Evolutionary conservation across 306 rosid genomes (phyloP).

Genomic region (Cicer judaicum): DNA sequence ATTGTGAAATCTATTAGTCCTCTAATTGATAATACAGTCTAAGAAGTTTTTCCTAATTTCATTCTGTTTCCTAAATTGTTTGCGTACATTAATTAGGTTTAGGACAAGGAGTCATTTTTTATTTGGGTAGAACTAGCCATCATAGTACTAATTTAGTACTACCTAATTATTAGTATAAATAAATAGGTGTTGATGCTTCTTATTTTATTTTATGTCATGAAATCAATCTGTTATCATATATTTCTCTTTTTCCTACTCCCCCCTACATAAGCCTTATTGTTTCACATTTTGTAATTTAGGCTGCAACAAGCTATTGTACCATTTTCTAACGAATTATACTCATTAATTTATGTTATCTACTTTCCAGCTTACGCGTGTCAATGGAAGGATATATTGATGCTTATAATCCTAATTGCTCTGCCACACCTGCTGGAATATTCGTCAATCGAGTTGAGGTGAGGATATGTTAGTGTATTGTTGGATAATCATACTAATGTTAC

Average conservation of each 20-base stretch:
- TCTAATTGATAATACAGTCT: background rate
- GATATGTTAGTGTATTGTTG: conserved; percentile 32
- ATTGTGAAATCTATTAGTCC: conserved; percentile 4
- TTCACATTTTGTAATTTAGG: conserved; percentile 26
- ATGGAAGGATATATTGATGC: conserved; percentile 95
- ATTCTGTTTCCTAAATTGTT: conserved; percentile 2
- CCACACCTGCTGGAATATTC: conserved; percentile 89
- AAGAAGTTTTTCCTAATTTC: conserved; percentile 16
- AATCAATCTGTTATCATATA: conserved; percentile 21
- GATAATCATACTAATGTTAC: conserved; percentile 34
- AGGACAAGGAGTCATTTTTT: background rate
- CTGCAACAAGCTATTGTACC: conserved; percentile 19
- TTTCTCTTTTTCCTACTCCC: conserved; percentile 17
- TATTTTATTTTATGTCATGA: conserved; percentile 15
- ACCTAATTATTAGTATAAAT: conserved; percentile 29
- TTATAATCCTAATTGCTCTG: conserved; percentile 70
- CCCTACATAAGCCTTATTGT: background rate
- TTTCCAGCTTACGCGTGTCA: conserved; percentile 80
- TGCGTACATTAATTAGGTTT: background rate
- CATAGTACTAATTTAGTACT: background rate
- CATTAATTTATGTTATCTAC: conserved; percentile 27
- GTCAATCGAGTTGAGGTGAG: conserved; percentile 88
- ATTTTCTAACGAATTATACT: conserved; percentile 24
- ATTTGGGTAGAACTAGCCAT: conserved; percentile 19
- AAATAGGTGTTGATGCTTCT: conserved; percentile 24